Percentiles rank a stretch among this genome's conserved stretches.
These are phyloP conservation scores for Chaetomiaceae sp. DNA, from an alignment of 2,329 filamentous ascomycete genomes.

Conservation along the genomic window DNA sequence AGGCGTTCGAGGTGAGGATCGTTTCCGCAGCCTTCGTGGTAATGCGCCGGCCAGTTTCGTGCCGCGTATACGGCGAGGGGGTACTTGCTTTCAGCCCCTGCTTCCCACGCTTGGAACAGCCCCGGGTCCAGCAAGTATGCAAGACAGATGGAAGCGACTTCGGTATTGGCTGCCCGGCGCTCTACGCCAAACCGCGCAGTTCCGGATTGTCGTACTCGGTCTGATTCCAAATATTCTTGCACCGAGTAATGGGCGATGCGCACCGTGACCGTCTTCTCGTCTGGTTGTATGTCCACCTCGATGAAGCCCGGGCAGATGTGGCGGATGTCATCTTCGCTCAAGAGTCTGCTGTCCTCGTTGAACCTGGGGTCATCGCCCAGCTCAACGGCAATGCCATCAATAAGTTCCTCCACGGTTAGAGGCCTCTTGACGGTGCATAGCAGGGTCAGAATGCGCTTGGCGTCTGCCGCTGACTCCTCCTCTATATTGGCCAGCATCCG, in stretches of 20 bases:
- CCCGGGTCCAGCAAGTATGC: conserved; percentile 15
- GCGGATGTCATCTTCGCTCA: conserved; percentile 8
- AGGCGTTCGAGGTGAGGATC: no score
- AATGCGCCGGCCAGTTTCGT: no score
- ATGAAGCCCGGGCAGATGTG: conserved; percentile 16
- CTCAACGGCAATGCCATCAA: conserved; percentile 16
- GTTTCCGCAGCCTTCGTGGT: no score
- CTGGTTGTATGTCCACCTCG: conserved; percentile 5
- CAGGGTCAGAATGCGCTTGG: conserved; percentile 9
- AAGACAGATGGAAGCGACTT: conserved; percentile 14
- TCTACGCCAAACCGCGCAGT: conserved; percentile 6
- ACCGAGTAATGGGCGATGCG: conserved; percentile 17
- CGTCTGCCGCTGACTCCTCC: conserved; percentile 9
- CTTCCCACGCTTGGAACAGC: no score
- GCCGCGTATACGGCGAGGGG: no score
- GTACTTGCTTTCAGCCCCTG: no score
- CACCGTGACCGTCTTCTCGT: background rate
- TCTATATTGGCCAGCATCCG: conserved; percentile 23
- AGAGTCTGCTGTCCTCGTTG: conserved; percentile 11
- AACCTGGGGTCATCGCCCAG: conserved; percentile 14
- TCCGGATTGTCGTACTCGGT: conserved; percentile 2
- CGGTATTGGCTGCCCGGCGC: conserved; percentile 3
- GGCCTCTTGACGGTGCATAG: conserved; percentile 13
- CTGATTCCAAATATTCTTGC: conserved; percentile 16
- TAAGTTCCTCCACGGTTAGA: conserved; percentile 11